These are phyloP conservation scores for Cryphonectria parasitica DNA, from an alignment of 2,329 filamentous ascomycete genomes.

Conservation along the genomic window DNA sequence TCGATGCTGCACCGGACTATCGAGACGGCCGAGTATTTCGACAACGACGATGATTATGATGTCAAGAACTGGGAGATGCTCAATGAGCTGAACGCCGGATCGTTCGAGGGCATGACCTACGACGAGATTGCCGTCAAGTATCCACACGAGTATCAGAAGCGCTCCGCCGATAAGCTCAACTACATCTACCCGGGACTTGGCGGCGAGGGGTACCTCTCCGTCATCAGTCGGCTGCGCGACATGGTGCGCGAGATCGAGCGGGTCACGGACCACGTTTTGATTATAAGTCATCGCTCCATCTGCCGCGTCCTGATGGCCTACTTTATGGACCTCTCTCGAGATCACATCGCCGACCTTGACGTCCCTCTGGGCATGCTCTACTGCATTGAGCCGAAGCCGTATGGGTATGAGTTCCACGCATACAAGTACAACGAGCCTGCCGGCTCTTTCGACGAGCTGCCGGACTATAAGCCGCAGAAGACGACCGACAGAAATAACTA, in stretches of 20 bases:
- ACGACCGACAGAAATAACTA: constrained; percentile 49
- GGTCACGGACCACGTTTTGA: constrained; percentile 91
- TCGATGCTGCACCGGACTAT: constrained; percentile 93
- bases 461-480: constrained; percentile 77
- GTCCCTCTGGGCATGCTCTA: constrained; percentile 93
- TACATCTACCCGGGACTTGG: constrained; percentile 97
- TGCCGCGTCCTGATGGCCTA: constrained; percentile 93
- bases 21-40: constrained; percentile 69
- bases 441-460: constrained; percentile 83
- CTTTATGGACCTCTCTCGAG: constrained; percentile 88
- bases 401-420: constrained; percentile 95
- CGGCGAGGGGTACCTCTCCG: constrained; percentile 93
- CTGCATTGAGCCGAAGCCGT: constrained; percentile 94
- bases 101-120: constrained; percentile 95
- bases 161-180: constrained; percentile 84
- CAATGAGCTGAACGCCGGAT: constrained; percentile 91
- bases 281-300: constrained; percentile 91
- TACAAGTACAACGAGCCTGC: constrained; percentile 83
- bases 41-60: constrained; percentile 69
- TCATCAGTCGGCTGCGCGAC: constrained; percentile 91
- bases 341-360: constrained; percentile 93
- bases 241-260: constrained; percentile 97
- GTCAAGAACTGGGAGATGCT: constrained; percentile 84
- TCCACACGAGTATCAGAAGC: constrained; percentile 79
- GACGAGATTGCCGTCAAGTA: constrained; percentile 80